phyloP scores from a whole-genome alignment of 495 filamentous ascomycete species.

The Neohortaea acidophila region DNA sequence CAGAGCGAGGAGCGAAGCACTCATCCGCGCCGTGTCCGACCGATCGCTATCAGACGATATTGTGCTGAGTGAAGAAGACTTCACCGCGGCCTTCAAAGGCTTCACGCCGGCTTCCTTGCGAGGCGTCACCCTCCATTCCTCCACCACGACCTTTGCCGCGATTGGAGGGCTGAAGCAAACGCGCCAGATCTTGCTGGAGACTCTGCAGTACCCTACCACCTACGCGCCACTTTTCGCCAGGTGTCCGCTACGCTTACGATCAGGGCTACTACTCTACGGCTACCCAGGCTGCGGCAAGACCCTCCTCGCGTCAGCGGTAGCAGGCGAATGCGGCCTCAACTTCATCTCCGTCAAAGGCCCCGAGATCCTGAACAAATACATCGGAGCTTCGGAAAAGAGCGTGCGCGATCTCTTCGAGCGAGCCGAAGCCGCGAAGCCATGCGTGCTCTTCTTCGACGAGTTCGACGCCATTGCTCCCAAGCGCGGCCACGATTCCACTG shows the following conservation, averaged over 20 bases:
- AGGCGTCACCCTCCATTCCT: conserved; percentile 82
- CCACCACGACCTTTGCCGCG: conserved; percentile 71
- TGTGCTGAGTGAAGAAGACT: conserved; percentile 55
- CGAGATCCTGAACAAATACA: conserved; percentile 97
- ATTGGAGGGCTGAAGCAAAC: conserved; percentile 82
- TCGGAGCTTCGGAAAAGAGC: conserved; percentile 86
- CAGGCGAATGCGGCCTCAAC: conserved; percentile 89
- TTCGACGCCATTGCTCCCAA: conserved; percentile 96
- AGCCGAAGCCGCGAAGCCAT: conserved; percentile 75
- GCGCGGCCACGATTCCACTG: conserved; percentile 88
- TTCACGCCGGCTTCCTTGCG: conserved; percentile 90
- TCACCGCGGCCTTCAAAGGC: conserved; percentile 66
- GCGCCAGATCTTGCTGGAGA: conserved; percentile 76
- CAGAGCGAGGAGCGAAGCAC: conserved; percentile 76
- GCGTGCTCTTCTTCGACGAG: conserved; percentile 94
- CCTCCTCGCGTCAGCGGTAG: conserved; percentile 79
- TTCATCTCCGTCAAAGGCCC: conserved; percentile 97
- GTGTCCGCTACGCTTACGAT: conserved; percentile 82
- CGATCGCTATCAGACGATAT: conserved; percentile 19
- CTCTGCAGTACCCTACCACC: conserved; percentile 89
- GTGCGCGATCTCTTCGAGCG: conserved; percentile 90
- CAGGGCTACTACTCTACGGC: conserved; percentile 81
- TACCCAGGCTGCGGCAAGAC: conserved; percentile 96
- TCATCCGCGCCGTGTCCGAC: conserved; percentile 54
- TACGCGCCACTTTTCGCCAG: conserved; percentile 96